Evolutionary conservation across 495 filamentous ascomycete genomes (phyloP).

Genomic region (Saxophila tyrrhenica): DNA sequence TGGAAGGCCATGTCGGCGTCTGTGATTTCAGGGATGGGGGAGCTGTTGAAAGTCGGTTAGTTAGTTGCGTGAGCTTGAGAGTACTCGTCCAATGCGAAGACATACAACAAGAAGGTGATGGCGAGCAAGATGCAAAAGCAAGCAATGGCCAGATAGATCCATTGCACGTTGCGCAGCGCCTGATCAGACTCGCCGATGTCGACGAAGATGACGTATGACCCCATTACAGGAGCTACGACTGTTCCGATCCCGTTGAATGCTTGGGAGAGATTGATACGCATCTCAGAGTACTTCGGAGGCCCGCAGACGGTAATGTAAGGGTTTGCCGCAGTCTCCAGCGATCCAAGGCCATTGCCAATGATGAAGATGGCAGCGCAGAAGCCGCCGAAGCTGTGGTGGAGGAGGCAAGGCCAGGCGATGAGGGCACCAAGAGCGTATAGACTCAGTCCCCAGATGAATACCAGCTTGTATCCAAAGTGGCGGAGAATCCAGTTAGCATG

Average conservation of each 20-base stretch:
- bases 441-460: constrained; percentile 33
- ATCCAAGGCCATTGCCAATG: constrained; percentile 56
- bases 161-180: constrained; percentile 52
- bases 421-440: constrained; percentile 53
- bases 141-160: constrained; percentile 64
- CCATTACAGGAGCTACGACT: constrained; percentile 53
- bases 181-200: constrained; percentile 39
- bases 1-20: constrained; percentile 60
- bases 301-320: constrained; percentile 56
- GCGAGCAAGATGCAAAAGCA: constrained; percentile 56
- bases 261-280: constrained; percentile 55
- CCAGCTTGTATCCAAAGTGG: constrained; percentile 19
- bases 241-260: constrained; percentile 38
- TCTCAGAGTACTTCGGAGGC: constrained; percentile 52
- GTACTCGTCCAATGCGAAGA: neutral
- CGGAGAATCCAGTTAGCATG: constrained; percentile 40
- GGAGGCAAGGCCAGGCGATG: constrained; percentile 48
- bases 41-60: constrained; percentile 11
- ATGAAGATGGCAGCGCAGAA: constrained; percentile 62
- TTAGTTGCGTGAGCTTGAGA: neutral
- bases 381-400: constrained; percentile 51
- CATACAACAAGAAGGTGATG: constrained; percentile 47
- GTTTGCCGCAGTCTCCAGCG: constrained; percentile 64
- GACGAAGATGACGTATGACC: constrained; percentile 57
- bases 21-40: constrained; percentile 58